Base-by-base conservation (phyloP, 176 grass and related monocot species). In the Eragrostis nindensis region DNA sequence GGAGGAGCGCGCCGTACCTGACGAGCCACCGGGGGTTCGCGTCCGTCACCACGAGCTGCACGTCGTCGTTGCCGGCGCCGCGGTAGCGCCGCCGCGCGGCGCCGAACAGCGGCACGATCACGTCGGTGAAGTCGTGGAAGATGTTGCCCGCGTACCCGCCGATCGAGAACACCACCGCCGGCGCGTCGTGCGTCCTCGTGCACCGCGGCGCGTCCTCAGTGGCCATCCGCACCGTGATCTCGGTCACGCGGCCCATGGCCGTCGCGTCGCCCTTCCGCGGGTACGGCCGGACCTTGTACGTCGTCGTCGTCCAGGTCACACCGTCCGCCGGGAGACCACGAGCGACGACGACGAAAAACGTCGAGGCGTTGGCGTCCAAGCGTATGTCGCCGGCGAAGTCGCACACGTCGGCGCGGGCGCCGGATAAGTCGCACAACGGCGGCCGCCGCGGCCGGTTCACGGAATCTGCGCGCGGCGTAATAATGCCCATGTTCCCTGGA, bases 51-150 rank as follows among this genome's bases (percentile, higher is more conserved):
- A 99, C 67, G 57, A 99, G 88, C n/a, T 90, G 92, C 47, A 95
- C 90, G 16, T 93, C 84, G 47, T 92, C 82, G 24, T 39, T n/a
- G n/a, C n/a, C n/a, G n/a, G n/a, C n/a, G n/a, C n/a, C n/a, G n/a
- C n/a, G 0, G 61, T 89, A 87, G 5, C 83, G 84, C 26, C 83
- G 84, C 26, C 14, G 71, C 57, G 68, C 81, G 11, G 90, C 85
- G 64, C 86, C 81, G 90, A 84, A 99, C 4, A 99, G 85, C 13
- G 96, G 96, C 7, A 99, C 83, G 1, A 99, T 63, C 65, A 99
- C 88, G 83, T 99, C 92, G 44, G 90, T 91, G 86, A 95, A 99
- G 91, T 99, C 96, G 82, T 99, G 96, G 87, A 99, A 99, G 60
- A 95, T 86, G 82, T 99, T 95, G 44, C 96, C 96, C 0, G 96